Conservation (phyloP, 1,284 basidiomycete genomes). For the Singerocomus rubriflavus region DNA sequence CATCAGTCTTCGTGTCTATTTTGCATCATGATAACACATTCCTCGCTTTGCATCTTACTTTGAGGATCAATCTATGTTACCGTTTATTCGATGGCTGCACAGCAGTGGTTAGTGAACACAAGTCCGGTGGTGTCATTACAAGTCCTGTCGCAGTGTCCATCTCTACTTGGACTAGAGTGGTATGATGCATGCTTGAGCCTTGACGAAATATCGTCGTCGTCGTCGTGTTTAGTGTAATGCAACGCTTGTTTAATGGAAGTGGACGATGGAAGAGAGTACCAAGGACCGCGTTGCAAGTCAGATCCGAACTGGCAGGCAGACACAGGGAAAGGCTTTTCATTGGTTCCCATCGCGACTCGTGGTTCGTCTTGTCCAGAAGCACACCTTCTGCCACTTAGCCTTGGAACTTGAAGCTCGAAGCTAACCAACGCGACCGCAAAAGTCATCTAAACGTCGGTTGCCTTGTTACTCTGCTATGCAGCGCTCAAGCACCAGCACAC, state of each 20-base stretch:
- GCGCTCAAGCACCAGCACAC: conserved; percentile 31
- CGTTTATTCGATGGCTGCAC: neutral
- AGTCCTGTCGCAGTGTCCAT: too few species aligned
- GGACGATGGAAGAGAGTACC: too few species aligned
- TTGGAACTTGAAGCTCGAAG: neutral
- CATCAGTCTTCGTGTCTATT: conserved; percentile 1
- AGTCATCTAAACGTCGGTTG: neutral
- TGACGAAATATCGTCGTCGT: too few species aligned
- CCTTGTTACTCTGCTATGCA: conserved; percentile 19
- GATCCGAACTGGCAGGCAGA: neutral
- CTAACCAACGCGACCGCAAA: neutral
- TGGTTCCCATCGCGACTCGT: conserved; percentile 18
- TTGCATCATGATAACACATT: conserved; percentile 1
- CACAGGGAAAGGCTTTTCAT: neutral
- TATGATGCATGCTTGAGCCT: too few species aligned
- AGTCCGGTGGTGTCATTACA: too few species aligned
- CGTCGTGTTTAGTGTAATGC: too few species aligned
- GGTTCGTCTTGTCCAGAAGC: neutral
- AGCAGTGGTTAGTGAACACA: too few species aligned
- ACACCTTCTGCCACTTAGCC: neutral
- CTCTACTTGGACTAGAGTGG: too few species aligned
- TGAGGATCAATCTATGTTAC: neutral
- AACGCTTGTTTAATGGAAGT: neutral
- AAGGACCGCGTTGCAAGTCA: neutral
- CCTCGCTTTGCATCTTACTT: conserved; percentile 1